Evolutionary conservation across 164 flowering plant genomes (phyloP).

Genomic region (Macadamia tetraphylla): DNA sequence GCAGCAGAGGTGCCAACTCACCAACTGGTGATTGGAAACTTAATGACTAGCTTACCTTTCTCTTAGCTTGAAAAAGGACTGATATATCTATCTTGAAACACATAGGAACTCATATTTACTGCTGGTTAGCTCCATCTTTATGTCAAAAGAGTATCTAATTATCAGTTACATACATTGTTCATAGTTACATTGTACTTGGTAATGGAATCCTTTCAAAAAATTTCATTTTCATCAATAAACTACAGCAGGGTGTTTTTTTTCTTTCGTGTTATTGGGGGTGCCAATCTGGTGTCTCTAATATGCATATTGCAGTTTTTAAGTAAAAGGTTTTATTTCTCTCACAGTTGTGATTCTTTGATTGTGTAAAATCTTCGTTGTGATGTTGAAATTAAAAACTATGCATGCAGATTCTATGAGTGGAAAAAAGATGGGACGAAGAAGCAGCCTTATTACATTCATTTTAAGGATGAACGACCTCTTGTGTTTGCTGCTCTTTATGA

Average conservation of each 20-base stretch:
- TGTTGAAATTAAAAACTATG: background rate
- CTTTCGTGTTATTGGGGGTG: background rate
- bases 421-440: conserved; percentile 82
- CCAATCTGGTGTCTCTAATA: background rate
- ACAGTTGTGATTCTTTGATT: background rate
- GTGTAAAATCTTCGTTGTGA: background rate
- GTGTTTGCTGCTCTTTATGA: conserved; percentile 94
- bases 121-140: too few species aligned
- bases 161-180: too few species aligned
- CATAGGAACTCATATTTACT: background rate
- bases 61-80: background rate
- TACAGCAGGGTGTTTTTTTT: background rate
- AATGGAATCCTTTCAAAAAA: too few species aligned
- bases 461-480: conserved; percentile 71
- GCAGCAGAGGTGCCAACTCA: too few species aligned
- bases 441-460: conserved; percentile 91
- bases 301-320: too few species aligned
- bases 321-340: background rate
- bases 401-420: conserved; percentile 86
- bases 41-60: too few species aligned
- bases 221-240: background rate
- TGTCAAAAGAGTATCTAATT: too few species aligned
- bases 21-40: too few species aligned
- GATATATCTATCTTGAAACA: background rate
- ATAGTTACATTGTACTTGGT: too few species aligned